Evolutionary conservation across 2,329 filamentous ascomycete species (phyloP).

Genomic region (Paraphaeosphaeria minitans): DNA sequence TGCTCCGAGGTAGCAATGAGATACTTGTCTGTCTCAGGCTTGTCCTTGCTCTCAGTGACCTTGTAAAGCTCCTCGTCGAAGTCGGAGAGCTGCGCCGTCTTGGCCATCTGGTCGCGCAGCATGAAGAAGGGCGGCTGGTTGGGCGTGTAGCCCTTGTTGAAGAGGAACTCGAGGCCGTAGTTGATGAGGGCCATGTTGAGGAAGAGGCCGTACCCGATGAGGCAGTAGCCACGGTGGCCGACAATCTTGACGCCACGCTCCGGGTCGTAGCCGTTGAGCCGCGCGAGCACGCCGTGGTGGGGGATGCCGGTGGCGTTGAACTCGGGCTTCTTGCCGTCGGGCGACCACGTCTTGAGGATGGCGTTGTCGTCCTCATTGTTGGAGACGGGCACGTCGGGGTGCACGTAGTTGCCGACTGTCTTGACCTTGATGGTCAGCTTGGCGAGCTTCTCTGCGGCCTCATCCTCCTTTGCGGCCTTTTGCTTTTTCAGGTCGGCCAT

Average conservation of each 20-base stretch:
- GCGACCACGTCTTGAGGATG: constrained; percentile 77
- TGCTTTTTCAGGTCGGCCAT: constrained; percentile 79
- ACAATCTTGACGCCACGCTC: constrained; percentile 82
- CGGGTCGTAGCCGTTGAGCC: constrained; percentile 89
- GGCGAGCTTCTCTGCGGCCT: constrained; percentile 75
- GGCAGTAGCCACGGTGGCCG: constrained; percentile 91
- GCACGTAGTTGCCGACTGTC: constrained; percentile 88
- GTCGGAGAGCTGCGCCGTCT: constrained; percentile 94
- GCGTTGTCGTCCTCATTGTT: constrained; percentile 89
- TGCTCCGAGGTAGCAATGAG: constrained; percentile 86
- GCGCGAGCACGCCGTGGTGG: constrained; percentile 90
- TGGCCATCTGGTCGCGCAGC: constrained; percentile 93
- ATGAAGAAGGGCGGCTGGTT: constrained; percentile 71
- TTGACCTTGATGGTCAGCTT: constrained; percentile 78
- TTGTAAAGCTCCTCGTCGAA: constrained; percentile 99
- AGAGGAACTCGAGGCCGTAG: constrained; percentile 90
- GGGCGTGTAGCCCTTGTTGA: constrained; percentile 77
- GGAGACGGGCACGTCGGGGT: constrained; percentile 82
- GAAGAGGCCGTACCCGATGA: constrained; percentile 87
- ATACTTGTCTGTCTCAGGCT: constrained; percentile 78
- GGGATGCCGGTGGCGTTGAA: constrained; percentile 83
- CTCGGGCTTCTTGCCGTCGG: constrained; percentile 73
- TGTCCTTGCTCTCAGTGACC: constrained; percentile 81
- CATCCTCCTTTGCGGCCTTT: constrained; percentile 78
- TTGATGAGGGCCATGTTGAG: constrained; percentile 93